These are phyloP conservation scores for Peronospora belbahrii DNA, from an alignment of 352 stramenopile species.

Conservation along the genomic window DNA sequence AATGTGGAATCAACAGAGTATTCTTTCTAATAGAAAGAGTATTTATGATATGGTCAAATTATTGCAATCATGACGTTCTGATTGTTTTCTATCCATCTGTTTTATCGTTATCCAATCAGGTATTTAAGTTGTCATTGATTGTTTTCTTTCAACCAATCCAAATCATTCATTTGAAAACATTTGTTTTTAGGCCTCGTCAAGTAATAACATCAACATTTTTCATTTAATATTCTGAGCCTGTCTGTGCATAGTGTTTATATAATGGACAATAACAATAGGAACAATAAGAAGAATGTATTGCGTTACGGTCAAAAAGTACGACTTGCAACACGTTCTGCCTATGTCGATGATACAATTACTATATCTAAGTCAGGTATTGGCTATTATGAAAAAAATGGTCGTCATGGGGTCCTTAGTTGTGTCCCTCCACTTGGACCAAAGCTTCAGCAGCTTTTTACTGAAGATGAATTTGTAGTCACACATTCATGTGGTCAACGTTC, in stretches of 20 bases:
- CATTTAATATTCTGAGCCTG: too few species aligned
- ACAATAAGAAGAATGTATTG: slow-evolving; percentile 26
- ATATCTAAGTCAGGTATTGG: slow-evolving; percentile 41
- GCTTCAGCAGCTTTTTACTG: slow-evolving; percentile 66
- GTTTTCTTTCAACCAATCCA: slow-evolving; percentile 11
- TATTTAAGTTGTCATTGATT: slow-evolving; percentile 5
- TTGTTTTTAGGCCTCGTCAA: too few species aligned
- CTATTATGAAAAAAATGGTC: slow-evolving; percentile 84
- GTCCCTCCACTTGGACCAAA: slow-evolving; percentile 71
- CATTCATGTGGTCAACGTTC: slow-evolving; percentile 42
- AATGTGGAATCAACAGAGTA: background rate
- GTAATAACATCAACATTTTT: background rate
- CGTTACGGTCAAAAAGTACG: slow-evolving; percentile 68
- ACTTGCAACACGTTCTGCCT: slow-evolving; percentile 48
- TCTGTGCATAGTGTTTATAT: too few species aligned
- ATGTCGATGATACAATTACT: slow-evolving; percentile 14
- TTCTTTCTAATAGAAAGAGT: background rate
- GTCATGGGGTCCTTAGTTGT: slow-evolving; percentile 74
- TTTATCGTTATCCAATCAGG: slow-evolving; percentile 13
- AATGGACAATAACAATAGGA: background rate
- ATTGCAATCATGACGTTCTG: background rate
- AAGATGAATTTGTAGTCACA: slow-evolving; percentile 79
- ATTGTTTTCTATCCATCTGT: too few species aligned
- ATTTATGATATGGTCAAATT: background rate
- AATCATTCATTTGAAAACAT: too few species aligned